Evolutionary conservation across 352 stramenopile species (phyloP).

Genomic region (Pythium oligandrum): DNA sequence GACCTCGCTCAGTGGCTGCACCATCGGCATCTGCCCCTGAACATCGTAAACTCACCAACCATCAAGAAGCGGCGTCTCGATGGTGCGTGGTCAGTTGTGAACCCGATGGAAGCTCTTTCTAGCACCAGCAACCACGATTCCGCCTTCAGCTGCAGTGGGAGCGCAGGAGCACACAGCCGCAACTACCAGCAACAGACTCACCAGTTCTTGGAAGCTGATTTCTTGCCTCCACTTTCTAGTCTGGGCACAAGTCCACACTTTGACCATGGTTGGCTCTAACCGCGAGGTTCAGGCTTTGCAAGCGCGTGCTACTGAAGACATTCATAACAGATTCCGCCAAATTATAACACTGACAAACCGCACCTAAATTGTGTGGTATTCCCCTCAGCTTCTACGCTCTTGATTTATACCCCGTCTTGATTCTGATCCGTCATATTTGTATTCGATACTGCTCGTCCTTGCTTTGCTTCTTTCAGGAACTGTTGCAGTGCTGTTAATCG

Average conservation of each 20-base stretch:
- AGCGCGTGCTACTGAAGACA: too few relatives aligned
- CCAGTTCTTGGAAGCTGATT: conserved; percentile 5
- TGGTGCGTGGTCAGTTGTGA: conserved; percentile 20
- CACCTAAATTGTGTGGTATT: too few relatives aligned
- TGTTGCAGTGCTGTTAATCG: conserved; percentile 73
- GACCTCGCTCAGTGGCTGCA: conserved; percentile 24
- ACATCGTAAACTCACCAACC: not conserved
- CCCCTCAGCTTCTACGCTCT: too few relatives aligned
- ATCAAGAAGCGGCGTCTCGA: conserved; percentile 17
- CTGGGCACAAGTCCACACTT: conserved; percentile 1
- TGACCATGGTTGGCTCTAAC: not conserved
- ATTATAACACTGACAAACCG: too few relatives aligned
- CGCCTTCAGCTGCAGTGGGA: conserved; percentile 4
- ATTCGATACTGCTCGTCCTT: conserved; percentile 18
- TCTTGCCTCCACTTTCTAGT: conserved; percentile 6
- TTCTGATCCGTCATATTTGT: too few relatives aligned
- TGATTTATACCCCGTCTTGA: too few relatives aligned
- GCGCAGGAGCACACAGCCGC: conserved; percentile 2
- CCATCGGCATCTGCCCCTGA: conserved; percentile 18
- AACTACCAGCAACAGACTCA: conserved; percentile 1
- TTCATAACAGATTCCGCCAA: too few relatives aligned
- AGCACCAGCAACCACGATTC: not conserved
- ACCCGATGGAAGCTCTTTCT: conserved; percentile 29
- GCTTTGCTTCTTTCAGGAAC: conserved; percentile 79
- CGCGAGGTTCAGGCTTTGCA: too few relatives aligned